These are phyloP conservation scores for Yamadazyma akitaensis DNA, from an alignment of 805 yeast genomes.

Conservation along the genomic window DNA sequence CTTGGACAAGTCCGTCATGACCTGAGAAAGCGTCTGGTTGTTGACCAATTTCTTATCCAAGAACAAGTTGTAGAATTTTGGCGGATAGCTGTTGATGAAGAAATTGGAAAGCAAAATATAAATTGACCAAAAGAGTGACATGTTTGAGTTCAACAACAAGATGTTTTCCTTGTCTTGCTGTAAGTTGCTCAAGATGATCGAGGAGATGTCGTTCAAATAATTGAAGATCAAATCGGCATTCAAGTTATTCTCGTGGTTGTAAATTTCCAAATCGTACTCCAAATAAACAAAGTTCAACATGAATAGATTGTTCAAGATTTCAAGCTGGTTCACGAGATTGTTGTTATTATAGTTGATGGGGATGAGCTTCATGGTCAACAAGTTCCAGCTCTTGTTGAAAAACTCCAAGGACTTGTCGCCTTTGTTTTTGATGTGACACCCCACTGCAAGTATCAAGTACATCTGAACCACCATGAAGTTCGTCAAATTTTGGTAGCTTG, in stretches of 20 bases:
- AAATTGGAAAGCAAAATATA: slow-evolving; percentile 46
- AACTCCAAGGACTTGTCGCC: slow-evolving; percentile 32
- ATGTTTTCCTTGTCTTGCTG: slow-evolving; percentile 16
- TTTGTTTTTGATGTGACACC: slow-evolving; percentile 25
- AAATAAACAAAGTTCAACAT: slow-evolving; percentile 43
- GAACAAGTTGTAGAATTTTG: slow-evolving; percentile 26
- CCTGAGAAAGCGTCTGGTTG: slow-evolving; percentile 9
- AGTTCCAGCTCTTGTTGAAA: slow-evolving; percentile 46
- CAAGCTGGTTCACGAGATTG: slow-evolving; percentile 13
- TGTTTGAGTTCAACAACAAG: slow-evolving; percentile 24
- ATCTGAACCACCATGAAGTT: slow-evolving; percentile 39
- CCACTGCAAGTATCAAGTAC: slow-evolving; percentile 45
- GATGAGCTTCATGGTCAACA: slow-evolving; percentile 31
- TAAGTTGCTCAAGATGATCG: slow-evolving; percentile 39
- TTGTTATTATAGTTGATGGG: slow-evolving; percentile 25
- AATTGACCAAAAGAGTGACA: slow-evolving; percentile 46
- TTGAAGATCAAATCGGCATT: slow-evolving; percentile 47
- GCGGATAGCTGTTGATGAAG: slow-evolving; percentile 38
- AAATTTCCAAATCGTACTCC: slow-evolving; percentile 29
- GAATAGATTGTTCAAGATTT: slow-evolving; percentile 46
- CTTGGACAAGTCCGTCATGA: slow-evolving; percentile 27
- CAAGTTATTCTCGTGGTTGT: slow-evolving; percentile 10
- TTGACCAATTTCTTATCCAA: slow-evolving; percentile 15
- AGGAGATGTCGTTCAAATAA: slow-evolving; percentile 46
- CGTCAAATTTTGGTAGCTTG: slow-evolving; percentile 16